phyloP scores from a whole-genome alignment of 257 asterid species.

The Voacanga thouarsii region DNA sequence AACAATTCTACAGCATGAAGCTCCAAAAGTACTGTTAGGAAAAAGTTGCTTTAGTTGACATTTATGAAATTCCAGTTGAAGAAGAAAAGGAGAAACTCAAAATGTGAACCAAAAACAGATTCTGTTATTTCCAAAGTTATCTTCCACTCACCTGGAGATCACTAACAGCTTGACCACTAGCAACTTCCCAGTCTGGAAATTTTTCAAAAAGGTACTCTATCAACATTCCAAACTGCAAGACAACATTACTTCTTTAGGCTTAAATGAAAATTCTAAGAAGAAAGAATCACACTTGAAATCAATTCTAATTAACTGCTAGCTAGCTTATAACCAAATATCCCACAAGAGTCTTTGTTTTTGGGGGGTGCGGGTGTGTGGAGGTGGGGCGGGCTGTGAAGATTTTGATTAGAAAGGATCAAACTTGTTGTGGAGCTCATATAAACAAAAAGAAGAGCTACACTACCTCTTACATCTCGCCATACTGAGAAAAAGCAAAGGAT shows the following conservation, averaged over 20 bases:
- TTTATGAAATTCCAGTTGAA: background rate
- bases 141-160: slow-evolving; percentile 71
- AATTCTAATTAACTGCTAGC: background rate
- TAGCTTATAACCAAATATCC: background rate
- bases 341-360: too few species aligned
- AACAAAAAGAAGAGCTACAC: background rate
- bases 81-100: background rate
- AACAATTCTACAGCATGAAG: background rate
- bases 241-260: slow-evolving; percentile 24
- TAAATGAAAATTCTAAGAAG: background rate
- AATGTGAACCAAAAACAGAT: background rate
- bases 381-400: too few species aligned
- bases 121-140: background rate
- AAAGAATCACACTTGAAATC: background rate
- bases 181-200: slow-evolving; percentile 60
- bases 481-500: background rate
- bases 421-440: background rate
- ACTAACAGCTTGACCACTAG: slow-evolving; percentile 72
- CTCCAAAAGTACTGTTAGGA: background rate
- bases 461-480: background rate
- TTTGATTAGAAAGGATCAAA: background rate
- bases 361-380: too few species aligned
- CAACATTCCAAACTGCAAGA: slow-evolving; percentile 87
- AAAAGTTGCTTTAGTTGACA: background rate
- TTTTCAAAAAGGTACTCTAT: slow-evolving; percentile 75